Percentiles rank a stretch among this genome's conserved stretches.
Conservation (phyloP, 2,329 filamentous ascomycete species). For the Colletotrichum gloeosporioides region DNA sequence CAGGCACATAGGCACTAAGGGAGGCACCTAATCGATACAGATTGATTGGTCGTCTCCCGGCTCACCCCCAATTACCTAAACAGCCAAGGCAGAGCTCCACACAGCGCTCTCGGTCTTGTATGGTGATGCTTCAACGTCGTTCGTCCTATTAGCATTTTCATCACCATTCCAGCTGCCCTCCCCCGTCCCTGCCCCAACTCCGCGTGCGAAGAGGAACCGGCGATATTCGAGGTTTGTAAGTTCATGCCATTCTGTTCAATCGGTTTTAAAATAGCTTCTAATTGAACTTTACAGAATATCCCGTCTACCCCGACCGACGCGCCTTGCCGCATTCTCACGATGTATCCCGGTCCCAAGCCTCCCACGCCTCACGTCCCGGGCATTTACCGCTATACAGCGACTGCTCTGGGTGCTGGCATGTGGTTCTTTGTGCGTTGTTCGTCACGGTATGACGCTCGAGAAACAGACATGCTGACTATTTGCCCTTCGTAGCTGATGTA, state of each 20-base stretch:
- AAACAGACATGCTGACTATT: constrained; percentile 14
- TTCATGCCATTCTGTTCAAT: neutral
- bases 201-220: neutral
- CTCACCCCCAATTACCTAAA: constrained; percentile 10
- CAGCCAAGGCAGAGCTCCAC: neutral
- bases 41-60: neutral
- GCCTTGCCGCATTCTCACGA: neutral
- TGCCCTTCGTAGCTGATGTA: constrained; percentile 78
- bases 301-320: neutral
- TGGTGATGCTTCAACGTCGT: neutral
- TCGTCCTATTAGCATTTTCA: neutral
- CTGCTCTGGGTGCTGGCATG: constrained; percentile 91
- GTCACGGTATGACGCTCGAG: neutral
- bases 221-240: neutral
- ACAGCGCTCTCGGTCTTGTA: neutral
- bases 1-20: neutral
- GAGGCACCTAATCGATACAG: neutral
- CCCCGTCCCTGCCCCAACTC: neutral
- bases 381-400: constrained; percentile 85
- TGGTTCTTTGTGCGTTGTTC: constrained; percentile 91
- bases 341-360: constrained; percentile 35
- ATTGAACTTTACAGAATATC: neutral
- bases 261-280: neutral
- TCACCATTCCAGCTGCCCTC: neutral
- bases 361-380: constrained; percentile 55